Evolutionary conservation across 108 stramenopile genomes (phyloP), one percentile per base, ranked within the genome.

Genomic region (Asterionellopsis glacialis): DNA sequence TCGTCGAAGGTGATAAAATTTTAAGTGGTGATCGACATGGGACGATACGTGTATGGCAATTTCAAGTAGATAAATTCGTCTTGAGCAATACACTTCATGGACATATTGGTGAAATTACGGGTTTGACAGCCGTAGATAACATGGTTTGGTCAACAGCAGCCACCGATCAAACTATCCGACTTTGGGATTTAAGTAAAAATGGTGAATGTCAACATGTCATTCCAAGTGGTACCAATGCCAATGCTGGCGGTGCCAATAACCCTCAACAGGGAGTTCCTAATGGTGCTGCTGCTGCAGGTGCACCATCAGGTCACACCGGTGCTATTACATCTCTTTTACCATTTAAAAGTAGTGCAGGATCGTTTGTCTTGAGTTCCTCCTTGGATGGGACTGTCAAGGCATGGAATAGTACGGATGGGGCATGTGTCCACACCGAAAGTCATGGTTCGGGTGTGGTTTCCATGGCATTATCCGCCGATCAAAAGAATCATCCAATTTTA

Each of bases 321-420:
- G 82, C 91, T 57, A 75, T 93, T 11, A 93, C 91, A 13, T 56
- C 65, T 19, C 63, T 81, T n/a, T 55, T 77, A 15, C 73, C 63
- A 18, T 92, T 88, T 57, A 69, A 75, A 50, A 72, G 65, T 45
- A 9, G 68, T 39, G 62, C 69, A 38, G 84, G 83, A 28, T 74
- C 71, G 24, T 93, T 86, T 68, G 79, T 93, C 5, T 62, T 93
- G 57, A 83, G 79, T 59, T 79, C 82, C 21, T 76, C 76, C 12
- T 64, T 93, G 40, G 91, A 93, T 63, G 84, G 88, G 51, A 80
- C 82, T 15, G 77, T 93, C 51, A 86, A 84, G 75, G 91, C 85
- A 6, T 93, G 88, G 88, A 88, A 90, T 62, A 79, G 81, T 1
- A 62, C 65, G 2, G 87, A 85, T 28, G 91, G 88, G n/a, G 70